Percentiles rank a stretch among this genome's conserved stretches.
These are phyloP conservation scores for Vitis riparia DNA, from an alignment of 164 flowering plant species.

Conservation along the genomic window DNA sequence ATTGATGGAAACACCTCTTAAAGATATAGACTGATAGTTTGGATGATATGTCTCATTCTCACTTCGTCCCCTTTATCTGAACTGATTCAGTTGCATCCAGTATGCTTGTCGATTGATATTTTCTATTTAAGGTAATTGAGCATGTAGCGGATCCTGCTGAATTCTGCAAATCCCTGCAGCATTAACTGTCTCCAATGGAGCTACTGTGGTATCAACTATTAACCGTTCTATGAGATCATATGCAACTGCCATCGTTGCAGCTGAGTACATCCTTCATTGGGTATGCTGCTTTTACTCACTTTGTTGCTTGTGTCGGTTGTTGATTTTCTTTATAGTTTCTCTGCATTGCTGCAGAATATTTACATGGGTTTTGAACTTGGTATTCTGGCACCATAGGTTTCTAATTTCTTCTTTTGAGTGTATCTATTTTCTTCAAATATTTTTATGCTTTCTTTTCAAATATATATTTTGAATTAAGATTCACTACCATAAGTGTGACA, in stretches of 20 bases:
- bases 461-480: too few species aligned
- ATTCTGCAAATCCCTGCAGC: conserved; percentile 90
- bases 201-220: conserved; percentile 78
- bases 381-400: too few species aligned
- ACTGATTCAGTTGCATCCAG: neutral
- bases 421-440: neutral
- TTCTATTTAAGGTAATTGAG: conserved; percentile 71
- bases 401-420: too few species aligned
- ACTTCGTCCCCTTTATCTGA: neutral
- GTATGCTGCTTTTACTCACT: conserved; percentile 36
- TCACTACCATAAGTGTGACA: too few species aligned
- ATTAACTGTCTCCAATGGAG: conserved; percentile 67
- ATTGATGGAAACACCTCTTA: too few species aligned
- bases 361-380: too few species aligned
- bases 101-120: conserved; percentile 3
- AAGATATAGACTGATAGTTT: neutral
- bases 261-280: conserved; percentile 89
- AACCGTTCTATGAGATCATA: conserved; percentile 92
- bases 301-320: neutral
- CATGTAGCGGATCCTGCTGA: conserved; percentile 93
- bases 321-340: too few species aligned
- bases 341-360: too few species aligned
- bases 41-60: neutral
- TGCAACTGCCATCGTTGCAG: conserved; percentile 77
- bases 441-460: too few species aligned